Conservation (phyloP, 2,329 filamentous ascomycete genomes). For the Sarocladiaceae sp. region DNA sequence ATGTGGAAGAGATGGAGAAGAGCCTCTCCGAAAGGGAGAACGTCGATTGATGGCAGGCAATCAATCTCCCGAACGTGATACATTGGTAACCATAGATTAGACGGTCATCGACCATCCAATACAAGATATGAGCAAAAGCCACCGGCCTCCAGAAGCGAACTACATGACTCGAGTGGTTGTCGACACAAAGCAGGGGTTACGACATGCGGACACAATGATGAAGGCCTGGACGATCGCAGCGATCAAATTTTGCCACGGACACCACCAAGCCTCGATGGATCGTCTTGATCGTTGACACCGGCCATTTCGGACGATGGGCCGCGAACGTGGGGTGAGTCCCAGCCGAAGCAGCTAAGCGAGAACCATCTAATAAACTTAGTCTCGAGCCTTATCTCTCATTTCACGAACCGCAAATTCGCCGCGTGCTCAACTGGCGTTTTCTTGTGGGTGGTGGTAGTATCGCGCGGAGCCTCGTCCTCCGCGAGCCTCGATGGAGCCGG, state of each 20-base stretch:
- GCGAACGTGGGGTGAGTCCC: not conserved
- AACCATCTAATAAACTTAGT: slow-evolving; percentile 4
- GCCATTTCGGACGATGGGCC: not conserved
- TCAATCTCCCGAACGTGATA: no score
- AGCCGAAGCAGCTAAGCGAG: not conserved
- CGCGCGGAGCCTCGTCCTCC: not conserved
- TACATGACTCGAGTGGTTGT: no score
- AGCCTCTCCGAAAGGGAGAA: slow-evolving; percentile 10
- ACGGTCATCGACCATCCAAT: no score
- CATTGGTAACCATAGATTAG: no score
- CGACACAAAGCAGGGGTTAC: no score
- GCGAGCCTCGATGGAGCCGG: slow-evolving; percentile 4
- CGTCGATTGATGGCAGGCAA: slow-evolving; percentile 1
- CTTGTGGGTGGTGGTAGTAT: not conserved
- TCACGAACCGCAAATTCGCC: not conserved
- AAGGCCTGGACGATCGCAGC: not conserved
- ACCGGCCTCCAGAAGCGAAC: no score
- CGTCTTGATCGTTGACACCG: not conserved
- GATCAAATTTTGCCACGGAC: not conserved
- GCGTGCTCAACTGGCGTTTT: not conserved
- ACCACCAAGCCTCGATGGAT: slow-evolving; percentile 1
- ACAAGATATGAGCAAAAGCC: no score
- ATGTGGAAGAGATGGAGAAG: slow-evolving; percentile 26
- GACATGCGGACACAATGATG: no score
- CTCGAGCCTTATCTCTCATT: slow-evolving; percentile 1